Evolutionary conservation across 208 protist genomes (phyloP).

Genomic region (Trypanosoma rangeli): DNA sequence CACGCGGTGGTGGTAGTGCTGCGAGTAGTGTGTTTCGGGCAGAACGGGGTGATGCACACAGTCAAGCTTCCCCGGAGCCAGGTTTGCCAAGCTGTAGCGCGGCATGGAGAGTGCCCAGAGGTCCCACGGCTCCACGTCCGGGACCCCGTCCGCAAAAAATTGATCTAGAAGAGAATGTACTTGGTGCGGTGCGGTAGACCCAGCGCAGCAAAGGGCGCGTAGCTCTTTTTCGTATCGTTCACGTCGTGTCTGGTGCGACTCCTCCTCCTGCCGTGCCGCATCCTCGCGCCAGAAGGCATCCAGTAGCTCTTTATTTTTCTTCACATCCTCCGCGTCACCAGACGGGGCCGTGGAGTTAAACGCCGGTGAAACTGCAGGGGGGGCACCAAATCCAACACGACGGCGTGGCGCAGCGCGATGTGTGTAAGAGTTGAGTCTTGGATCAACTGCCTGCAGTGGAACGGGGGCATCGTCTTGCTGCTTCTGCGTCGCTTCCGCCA

Average conservation of each 20-base stretch:
- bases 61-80: slow-evolving; percentile 32
- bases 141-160: slow-evolving; percentile 66
- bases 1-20: slow-evolving; percentile 37
- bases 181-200: slow-evolving; percentile 10
- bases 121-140: slow-evolving; percentile 86
- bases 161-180: slow-evolving; percentile 43
- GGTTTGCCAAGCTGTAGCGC: slow-evolving; percentile 43
- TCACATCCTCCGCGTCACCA: background rate
- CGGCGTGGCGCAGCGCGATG: slow-evolving; percentile 28
- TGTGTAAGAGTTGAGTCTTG: slow-evolving; percentile 27
- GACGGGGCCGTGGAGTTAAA: background rate
- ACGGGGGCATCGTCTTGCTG: slow-evolving; percentile 1
- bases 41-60: slow-evolving; percentile 60
- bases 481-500: background rate
- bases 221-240: slow-evolving; percentile 34
- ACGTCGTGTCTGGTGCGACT: slow-evolving; percentile 11
- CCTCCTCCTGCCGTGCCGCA: slow-evolving; percentile 14
- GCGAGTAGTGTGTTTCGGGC: slow-evolving; percentile 56
- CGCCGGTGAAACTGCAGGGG: background rate
- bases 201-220: slow-evolving; percentile 5
- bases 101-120: slow-evolving; percentile 62
- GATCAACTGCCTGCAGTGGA: slow-evolving; percentile 21
- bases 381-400: slow-evolving; percentile 23
- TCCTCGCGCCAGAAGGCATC: slow-evolving; percentile 33
- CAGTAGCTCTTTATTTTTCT: slow-evolving; percentile 2